phyloP scores from a whole-genome alignment of 2,329 filamentous ascomycete genomes.

The Epichloe scottii region DNA sequence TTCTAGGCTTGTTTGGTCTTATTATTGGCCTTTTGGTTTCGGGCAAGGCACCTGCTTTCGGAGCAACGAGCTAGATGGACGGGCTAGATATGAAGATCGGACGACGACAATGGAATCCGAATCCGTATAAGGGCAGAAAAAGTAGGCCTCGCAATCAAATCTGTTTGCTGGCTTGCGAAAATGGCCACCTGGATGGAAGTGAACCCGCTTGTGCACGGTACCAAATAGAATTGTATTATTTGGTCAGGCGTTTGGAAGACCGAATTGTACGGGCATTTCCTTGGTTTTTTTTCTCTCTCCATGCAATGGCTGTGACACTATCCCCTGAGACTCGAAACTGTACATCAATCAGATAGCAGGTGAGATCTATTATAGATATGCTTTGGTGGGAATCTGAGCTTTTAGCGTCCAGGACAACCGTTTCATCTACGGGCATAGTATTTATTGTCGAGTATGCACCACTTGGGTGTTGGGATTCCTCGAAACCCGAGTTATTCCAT shows the following conservation, averaged over 20 bases:
- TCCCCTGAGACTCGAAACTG: slow-evolving; percentile 16
- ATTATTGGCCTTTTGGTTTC: slow-evolving; percentile 88
- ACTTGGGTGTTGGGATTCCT: no score
- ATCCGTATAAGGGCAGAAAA: neutral
- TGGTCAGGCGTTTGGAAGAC: slow-evolving; percentile 30
- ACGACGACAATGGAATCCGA: neutral
- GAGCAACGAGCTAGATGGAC: slow-evolving; percentile 5
- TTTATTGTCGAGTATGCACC: no score
- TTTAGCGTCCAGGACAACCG: neutral
- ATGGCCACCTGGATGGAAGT: neutral
- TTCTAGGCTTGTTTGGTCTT: slow-evolving; percentile 88
- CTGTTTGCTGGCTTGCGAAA: neutral
- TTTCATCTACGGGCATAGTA: neutral
- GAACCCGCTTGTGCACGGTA: slow-evolving; percentile 18
- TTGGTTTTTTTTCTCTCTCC: neutral
- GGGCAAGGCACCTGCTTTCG: slow-evolving; percentile 50
- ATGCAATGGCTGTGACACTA: slow-evolving; percentile 23
- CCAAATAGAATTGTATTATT: slow-evolving; percentile 18
- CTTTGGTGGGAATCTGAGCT: slow-evolving; percentile 7
- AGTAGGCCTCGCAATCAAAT: neutral
- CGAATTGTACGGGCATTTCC: slow-evolving; percentile 16
- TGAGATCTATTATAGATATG: slow-evolving; percentile 8
- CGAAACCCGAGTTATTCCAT: neutral
- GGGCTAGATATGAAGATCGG: neutral
- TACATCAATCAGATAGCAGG: slow-evolving; percentile 20